phyloP scores from a whole-genome alignment of 1,284 basidiomycete species.

The Tylopilus sp. region DNA sequence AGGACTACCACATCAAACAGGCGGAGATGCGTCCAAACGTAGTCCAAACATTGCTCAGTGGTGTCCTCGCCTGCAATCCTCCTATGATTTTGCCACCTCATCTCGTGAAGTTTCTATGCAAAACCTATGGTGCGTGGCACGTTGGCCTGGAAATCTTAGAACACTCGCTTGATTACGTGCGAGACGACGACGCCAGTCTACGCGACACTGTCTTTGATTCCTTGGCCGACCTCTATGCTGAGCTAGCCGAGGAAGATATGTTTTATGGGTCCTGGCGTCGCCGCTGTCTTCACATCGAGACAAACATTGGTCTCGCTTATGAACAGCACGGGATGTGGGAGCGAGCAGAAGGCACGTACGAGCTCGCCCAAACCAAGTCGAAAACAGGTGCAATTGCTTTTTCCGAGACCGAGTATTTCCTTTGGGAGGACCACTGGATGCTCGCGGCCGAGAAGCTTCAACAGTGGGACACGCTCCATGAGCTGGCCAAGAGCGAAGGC shows the following conservation, averaged over 20 bases:
- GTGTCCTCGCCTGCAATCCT: constrained; percentile 80
- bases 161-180: constrained; percentile 64
- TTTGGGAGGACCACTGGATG: constrained; percentile 99
- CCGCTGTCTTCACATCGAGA: constrained; percentile 84
- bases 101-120: constrained; percentile 93
- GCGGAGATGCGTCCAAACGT: constrained; percentile 91
- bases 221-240: constrained; percentile 92
- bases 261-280: constrained; percentile 97
- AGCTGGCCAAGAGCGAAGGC: constrained; percentile 86
- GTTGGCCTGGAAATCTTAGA: constrained; percentile 87
- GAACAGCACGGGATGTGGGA: constrained; percentile 99
- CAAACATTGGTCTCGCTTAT: constrained; percentile 87
- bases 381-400: constrained; percentile 83
- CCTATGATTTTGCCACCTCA: constrained; percentile 89
- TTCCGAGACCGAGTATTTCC: constrained; percentile 91
- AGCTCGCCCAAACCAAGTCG: constrained; percentile 85
- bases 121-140: constrained; percentile 96
- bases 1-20: constrained; percentile 91
- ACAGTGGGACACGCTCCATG: constrained; percentile 94
- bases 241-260: constrained; percentile 93
- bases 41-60: constrained; percentile 86
- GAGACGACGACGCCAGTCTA: constrained; percentile 77
- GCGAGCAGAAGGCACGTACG: constrained; percentile 86
- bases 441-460: constrained; percentile 93
- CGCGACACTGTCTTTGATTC: constrained; percentile 89